Conservation (phyloP, 1,139 yeast genomes). For the Sugiyamaella xylanicola region DNA sequence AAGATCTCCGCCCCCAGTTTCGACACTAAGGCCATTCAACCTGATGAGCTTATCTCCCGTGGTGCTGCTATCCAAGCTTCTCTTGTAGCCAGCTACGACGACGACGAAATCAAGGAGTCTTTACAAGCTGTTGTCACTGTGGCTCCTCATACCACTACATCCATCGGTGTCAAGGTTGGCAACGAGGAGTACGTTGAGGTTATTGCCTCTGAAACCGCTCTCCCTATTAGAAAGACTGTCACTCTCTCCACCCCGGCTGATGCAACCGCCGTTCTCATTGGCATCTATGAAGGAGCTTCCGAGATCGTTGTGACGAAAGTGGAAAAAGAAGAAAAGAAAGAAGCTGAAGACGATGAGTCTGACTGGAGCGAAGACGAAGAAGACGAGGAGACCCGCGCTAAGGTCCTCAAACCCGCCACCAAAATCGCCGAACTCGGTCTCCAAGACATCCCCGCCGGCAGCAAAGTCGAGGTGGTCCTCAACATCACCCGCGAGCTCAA, state of each 20-base stretch:
- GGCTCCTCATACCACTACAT: conserved; percentile 82
- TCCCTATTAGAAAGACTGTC: conserved; percentile 83
- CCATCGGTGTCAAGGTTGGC: conserved; percentile 79
- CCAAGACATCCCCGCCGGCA: conserved; percentile 68
- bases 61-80: conserved; percentile 99
- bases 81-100: conserved; percentile 78
- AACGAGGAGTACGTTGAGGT: conserved; percentile 61
- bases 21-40: conserved; percentile 77
- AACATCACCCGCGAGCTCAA: conserved; percentile 85
- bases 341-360: conserved; percentile 58
- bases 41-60: conserved; percentile 86
- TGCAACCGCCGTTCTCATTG: conserved; percentile 62
- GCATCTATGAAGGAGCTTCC: conserved; percentile 83
- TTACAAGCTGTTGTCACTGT: conserved; percentile 82
- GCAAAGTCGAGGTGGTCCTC: conserved; percentile 73
- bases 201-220: conserved; percentile 81
- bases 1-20: conserved; percentile 73
- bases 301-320: conserved; percentile 75
- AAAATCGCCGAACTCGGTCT: conserved; percentile 79
- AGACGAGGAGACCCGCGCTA: conserved; percentile 75
- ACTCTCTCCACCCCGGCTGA: conserved; percentile 56
- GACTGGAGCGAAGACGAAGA: conserved; percentile 62
- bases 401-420: conserved; percentile 71
- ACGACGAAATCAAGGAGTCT: conserved; percentile 82
- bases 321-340: conserved; percentile 62